Evolutionary conservation across 139 green algal species (phyloP).

Genomic region (Diplosphaera chodatii): DNA sequence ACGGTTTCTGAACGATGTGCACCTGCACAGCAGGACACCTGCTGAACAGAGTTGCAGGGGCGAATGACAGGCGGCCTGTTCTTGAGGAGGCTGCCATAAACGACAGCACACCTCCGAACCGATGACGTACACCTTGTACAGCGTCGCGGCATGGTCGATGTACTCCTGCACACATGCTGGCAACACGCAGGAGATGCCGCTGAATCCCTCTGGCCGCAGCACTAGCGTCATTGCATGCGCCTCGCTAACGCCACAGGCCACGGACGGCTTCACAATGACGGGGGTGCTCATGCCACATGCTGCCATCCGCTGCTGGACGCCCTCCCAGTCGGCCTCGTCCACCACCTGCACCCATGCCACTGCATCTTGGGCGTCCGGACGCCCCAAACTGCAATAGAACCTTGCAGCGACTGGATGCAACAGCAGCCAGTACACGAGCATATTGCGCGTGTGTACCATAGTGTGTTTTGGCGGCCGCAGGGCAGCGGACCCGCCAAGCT

Average conservation of each 20-base stretch:
- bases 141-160: slow-evolving; percentile 61
- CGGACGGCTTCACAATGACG: slow-evolving; percentile 62
- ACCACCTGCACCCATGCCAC: background rate
- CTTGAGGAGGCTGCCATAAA: no score
- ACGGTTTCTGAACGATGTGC: slow-evolving; percentile 36
- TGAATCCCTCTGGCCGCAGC: slow-evolving; percentile 25
- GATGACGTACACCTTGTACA: slow-evolving; percentile 76
- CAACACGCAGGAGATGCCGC: slow-evolving; percentile 33
- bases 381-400: no score
- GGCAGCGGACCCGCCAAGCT: background rate
- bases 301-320: slow-evolving; percentile 16
- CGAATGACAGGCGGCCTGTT: no score
- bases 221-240: slow-evolving; percentile 69
- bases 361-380: no score
- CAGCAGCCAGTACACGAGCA: no score
- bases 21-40: no score
- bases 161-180: slow-evolving; percentile 72
- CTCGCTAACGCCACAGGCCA: slow-evolving; percentile 60
- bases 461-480: background rate
- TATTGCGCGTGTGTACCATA: background rate
- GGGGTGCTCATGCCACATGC: slow-evolving; percentile 33
- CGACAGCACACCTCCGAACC: slow-evolving; percentile 38
- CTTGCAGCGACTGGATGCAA: no score
- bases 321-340: slow-evolving; percentile 20
- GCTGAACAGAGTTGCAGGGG: no score